Evolutionary conservation across 2,329 filamentous ascomycete species (phyloP), one percentile per base, ranked within the genome.

Genomic region (Hymenoscyphus albidus): DNA sequence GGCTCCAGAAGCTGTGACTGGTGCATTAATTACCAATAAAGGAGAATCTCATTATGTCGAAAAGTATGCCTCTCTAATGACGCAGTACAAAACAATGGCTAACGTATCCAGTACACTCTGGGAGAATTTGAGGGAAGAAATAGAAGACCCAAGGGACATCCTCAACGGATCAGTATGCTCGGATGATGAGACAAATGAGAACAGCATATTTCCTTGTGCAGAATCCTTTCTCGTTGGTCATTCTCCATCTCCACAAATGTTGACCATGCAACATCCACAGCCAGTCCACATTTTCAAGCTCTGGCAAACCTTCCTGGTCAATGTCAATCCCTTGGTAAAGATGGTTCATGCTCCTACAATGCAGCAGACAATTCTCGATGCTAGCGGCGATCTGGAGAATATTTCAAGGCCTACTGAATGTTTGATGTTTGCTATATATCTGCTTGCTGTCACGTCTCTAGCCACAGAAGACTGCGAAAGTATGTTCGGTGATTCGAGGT

Each of bases 281-380:
- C 78, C 82, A 27, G 82, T 87, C 18, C 83, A 87, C 65, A 86
- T 87, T 60, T 83, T 88, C 64, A 82, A 85, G 69, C 77, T 88
- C 32, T 92, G 89, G 88, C 87, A 90, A 74, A 81, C 85, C 14
- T 92, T 89, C 72, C 80, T 91, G 51, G 83, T 85, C 66, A 90
- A 90, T 71, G 85, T 91, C 69, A 87, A 91, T 69, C 87, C 88
- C 0, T 74, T 92, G 16, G 78, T 90, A 51, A 91, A 90, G 71
- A 80, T 91, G 65, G 88, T 85, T 0, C 88, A 92, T 73, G 83
- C 85, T 0, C 87, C 87, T 0, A 89, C 83, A 1, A 77, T 90
- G 0, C 88, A 91, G 72, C 79, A 78, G 31, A 83, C 82, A 61
- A 83, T 92, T 55, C 83, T 91, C 59, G 84, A 88, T 67, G 87